These are phyloP conservation scores for Pichia sp. DNA, from an alignment of 1,139 yeast species.

Conservation along the genomic window DNA sequence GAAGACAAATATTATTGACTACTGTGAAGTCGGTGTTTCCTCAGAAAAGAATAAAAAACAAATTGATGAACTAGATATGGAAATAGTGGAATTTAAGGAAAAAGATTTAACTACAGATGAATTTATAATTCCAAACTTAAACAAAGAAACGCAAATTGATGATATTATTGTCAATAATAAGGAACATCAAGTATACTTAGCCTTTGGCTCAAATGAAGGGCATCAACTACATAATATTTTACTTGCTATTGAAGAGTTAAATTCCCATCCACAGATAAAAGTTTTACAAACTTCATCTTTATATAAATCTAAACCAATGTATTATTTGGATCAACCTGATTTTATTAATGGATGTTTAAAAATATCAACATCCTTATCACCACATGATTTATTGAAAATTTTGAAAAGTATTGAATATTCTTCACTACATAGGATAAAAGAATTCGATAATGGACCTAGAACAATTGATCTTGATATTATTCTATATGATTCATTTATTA, in stretches of 20 bases:
- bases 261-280: slow-evolving; percentile 30
- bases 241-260: slow-evolving; percentile 49
- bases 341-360: slow-evolving; percentile 81
- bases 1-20: slow-evolving; percentile 84
- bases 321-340: slow-evolving; percentile 68
- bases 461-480: slow-evolving; percentile 83
- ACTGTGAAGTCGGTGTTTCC: slow-evolving; percentile 83
- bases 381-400: slow-evolving; percentile 53
- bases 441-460: slow-evolving; percentile 86
- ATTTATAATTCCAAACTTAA: slow-evolving; percentile 34
- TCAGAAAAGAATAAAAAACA: slow-evolving; percentile 43
- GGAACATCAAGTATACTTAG: slow-evolving; percentile 59
- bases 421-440: slow-evolving; percentile 63
- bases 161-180: slow-evolving; percentile 14
- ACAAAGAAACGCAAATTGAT: slow-evolving; percentile 21
- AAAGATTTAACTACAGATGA: slow-evolving; percentile 17
- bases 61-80: slow-evolving; percentile 29
- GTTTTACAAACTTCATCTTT: slow-evolving; percentile 66
- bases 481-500: slow-evolving; percentile 54
- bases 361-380: slow-evolving; percentile 49
- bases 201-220: slow-evolving; percentile 88
- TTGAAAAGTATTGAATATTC: slow-evolving; percentile 75
- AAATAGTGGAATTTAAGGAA: slow-evolving; percentile 17
- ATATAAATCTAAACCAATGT: slow-evolving; percentile 91
- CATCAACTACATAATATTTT: slow-evolving; percentile 57